Conservation (phyloP, 139 green algal species). For the Coelastrella sp. region DNA sequence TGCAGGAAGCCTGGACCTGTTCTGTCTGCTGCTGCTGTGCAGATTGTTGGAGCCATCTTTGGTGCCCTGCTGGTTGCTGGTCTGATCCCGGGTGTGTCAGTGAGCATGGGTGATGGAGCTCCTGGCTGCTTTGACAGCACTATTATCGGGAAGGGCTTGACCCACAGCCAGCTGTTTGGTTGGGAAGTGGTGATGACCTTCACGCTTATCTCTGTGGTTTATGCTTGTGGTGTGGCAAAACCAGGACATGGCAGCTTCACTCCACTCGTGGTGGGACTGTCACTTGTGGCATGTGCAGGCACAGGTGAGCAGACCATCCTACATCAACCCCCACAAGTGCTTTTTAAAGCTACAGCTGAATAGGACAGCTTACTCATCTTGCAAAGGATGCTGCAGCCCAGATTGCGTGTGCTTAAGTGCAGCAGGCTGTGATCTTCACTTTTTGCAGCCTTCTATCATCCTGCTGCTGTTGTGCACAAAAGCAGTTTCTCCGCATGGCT, state of each 20-base stretch:
- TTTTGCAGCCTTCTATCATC: too few species aligned
- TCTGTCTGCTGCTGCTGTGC: not conserved
- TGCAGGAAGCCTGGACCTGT: not conserved
- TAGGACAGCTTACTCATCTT: not conserved
- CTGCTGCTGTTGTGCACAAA: too few species aligned
- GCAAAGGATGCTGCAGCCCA: not conserved
- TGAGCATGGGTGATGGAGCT: constrained; percentile 43
- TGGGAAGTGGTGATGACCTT: constrained; percentile 56
- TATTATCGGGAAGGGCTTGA: constrained; percentile 7
- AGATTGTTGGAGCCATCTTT: constrained; percentile 50
- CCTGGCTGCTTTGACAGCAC: constrained; percentile 47
- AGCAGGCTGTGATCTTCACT: not conserved
- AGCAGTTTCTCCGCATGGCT: too few species aligned
- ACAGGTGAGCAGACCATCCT: constrained; percentile 2
- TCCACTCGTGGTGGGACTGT: constrained; percentile 47
- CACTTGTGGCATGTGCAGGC: constrained; percentile 40
- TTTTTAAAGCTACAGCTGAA: not conserved
- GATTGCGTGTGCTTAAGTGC: not conserved
- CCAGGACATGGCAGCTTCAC: constrained; percentile 51
- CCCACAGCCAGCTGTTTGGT: constrained; percentile 48
- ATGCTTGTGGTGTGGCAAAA: constrained; percentile 52
- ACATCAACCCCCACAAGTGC: not conserved
- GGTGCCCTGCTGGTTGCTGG: constrained; percentile 42
- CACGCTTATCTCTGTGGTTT: constrained; percentile 49
- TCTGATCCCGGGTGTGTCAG: not conserved